Evolutionary conservation across 2,329 filamentous ascomycete genomes (phyloP), one percentile per base, ranked within the genome.

Genomic region (Byssoonygena ceratinophila): DNA sequence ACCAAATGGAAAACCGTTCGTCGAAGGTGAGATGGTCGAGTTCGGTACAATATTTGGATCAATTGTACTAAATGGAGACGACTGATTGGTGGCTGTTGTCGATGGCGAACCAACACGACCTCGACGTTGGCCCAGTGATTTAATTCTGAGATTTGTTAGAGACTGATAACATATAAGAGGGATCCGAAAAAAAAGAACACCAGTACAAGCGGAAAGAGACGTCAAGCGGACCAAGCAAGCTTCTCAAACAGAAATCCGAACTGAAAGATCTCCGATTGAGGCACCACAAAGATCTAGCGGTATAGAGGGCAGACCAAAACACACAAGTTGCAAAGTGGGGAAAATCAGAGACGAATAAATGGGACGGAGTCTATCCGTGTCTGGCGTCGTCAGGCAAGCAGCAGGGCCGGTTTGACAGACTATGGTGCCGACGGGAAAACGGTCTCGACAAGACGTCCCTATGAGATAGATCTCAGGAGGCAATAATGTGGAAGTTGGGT

Each of bases 1-100:
- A n/a, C 64, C 64, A 55, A 68, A 68, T 25, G 57, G 51, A 43
- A 68, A 66, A 5, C 64, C 61, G 54, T 65, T 66, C n/a, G 63
- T 54, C 22, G 37, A 14, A 22, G 46, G 16, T 5, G 58, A 48
- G 31, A 58, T 51, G n/a, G 59, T 59, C 25, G 54, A 25, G 32
- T 49, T 49, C 14, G 64, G 60, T 22, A 61, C 56, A 29, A 60
- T 59, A 54, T 67, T 66, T 16, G 64, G 60, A 51, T 63, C 59
- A 29, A 64, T 56, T 7, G 61, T 61, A 43, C 54, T 62, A 53
- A 68, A 68, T 18, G 65, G 60, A 7, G 63, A 59, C 22, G 55
- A 54, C 47, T 53, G 60, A 44, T 27, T 36, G 2, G 39, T 55
- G 34, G 59, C 27, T 34, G 46, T 29, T 32, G 60, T 29, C 32